A percentile compares a stretch with the other conserved stretches of the same genome.
phyloP scores from a whole-genome alignment of 2,329 filamentous ascomycete genomes.

The Pseudogymnoascus sp. region DNA sequence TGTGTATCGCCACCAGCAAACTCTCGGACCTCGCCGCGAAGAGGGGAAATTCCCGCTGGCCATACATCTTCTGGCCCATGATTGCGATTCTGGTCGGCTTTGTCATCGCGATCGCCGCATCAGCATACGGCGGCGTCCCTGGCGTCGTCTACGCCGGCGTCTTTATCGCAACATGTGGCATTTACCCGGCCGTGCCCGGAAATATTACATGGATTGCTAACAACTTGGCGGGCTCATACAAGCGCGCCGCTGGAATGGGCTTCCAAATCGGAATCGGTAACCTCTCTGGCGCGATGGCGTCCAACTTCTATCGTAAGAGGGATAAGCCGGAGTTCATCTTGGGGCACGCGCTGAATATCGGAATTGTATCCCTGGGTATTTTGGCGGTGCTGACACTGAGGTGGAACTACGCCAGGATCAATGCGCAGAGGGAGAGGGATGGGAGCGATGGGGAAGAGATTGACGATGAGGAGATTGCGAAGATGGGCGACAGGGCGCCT shows the following conservation, averaged over 20 bases:
- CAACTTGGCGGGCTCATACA: conserved; percentile 48
- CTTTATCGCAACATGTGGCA: conserved; percentile 37
- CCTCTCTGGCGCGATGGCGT: conserved; percentile 54
- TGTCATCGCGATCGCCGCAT: conserved; percentile 37
- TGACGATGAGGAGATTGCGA: conserved; percentile 37
- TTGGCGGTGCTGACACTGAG: conserved; percentile 35
- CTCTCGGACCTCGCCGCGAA: conserved; percentile 46
- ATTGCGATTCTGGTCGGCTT: conserved; percentile 48
- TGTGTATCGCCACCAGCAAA: conserved; percentile 46
- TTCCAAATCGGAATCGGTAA: conserved; percentile 56
- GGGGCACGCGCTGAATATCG: conserved; percentile 42
- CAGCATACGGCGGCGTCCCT: conserved; percentile 27
- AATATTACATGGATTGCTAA: conserved; percentile 47
- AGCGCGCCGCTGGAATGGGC: conserved; percentile 53
- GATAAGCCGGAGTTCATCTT: conserved; percentile 42
- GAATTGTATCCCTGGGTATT: conserved; percentile 39
- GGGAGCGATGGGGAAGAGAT: conserved; percentile 27
- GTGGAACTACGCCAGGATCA: conserved; percentile 37
- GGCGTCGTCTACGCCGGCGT: conserved; percentile 38
- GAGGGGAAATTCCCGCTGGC: conserved; percentile 31
- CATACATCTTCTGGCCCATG: conserved; percentile 48
- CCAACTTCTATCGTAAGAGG: conserved; percentile 56
- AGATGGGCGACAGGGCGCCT: conserved; percentile 42
- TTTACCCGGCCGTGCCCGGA: conserved; percentile 37
- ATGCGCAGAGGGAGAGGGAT: conserved; percentile 38